Evolutionary conservation across 2,329 filamentous ascomycete species (phyloP).

Genomic region (Basipetospora chlamydospora): DNA sequence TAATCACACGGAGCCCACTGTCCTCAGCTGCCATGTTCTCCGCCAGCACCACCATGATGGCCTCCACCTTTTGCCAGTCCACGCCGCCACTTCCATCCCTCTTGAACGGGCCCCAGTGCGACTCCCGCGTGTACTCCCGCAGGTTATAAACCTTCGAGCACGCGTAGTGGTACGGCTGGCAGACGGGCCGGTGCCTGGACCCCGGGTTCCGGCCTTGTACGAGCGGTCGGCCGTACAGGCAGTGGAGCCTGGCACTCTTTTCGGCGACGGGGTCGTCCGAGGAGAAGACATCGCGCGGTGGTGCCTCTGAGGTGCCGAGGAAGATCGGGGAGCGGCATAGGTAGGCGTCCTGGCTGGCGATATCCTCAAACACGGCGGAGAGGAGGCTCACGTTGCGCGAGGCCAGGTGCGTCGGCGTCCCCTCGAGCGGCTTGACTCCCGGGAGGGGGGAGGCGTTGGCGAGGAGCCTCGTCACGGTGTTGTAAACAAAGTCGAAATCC

Average conservation of each 20-base stretch:
- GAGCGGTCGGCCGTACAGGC: constrained; percentile 52
- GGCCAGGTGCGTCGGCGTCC: constrained; percentile 20
- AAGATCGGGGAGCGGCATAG: constrained; percentile 51
- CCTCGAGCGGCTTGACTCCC: constrained; percentile 15
- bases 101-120: constrained; percentile 58
- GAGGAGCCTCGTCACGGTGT: constrained; percentile 32
- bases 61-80: constrained; percentile 72
- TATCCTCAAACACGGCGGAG: constrained; percentile 25
- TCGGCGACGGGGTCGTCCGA: constrained; percentile 30
- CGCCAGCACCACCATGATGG: constrained; percentile 54
- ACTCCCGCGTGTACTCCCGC: constrained; percentile 46
- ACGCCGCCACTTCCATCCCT: constrained; percentile 46
- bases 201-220: too few species aligned
- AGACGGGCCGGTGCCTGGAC: too few species aligned
- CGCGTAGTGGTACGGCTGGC: constrained; percentile 41
- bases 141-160: constrained; percentile 60
- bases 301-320: constrained; percentile 19
- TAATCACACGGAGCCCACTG: not conserved
- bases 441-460: constrained; percentile 23
- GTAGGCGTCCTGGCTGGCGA: constrained; percentile 41
- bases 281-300: constrained; percentile 16
- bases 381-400: constrained; percentile 35
- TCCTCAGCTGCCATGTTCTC: constrained; percentile 35
- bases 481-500: constrained; percentile 24
- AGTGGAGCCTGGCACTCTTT: constrained; percentile 56